These are phyloP conservation scores for Hypoxylon cercidicola DNA, from an alignment of 495 filamentous ascomycete species.

Conservation along the genomic window DNA sequence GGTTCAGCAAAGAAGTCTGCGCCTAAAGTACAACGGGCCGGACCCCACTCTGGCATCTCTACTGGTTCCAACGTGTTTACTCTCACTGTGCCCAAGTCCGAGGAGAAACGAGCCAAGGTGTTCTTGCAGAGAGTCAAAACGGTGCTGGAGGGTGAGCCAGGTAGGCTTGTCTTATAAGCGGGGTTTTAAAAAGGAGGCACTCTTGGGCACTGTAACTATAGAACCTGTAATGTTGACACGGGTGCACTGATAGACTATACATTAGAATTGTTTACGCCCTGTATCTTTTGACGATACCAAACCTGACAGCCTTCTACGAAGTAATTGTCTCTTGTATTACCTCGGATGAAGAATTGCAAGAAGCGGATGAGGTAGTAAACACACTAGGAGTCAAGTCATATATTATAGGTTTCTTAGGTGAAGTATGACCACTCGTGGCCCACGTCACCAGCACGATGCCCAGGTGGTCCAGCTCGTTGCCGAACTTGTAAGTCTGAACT, in stretches of 20 bases:
- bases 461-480: conserved; percentile 19
- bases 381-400: too few relatives aligned
- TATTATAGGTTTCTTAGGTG: too few relatives aligned
- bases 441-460: conserved; percentile 19
- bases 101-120: conserved; percentile 79
- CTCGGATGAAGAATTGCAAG: background rate
- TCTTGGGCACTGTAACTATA: conserved; percentile 41
- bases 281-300: too few relatives aligned
- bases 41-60: conserved; percentile 51
- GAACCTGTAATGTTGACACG: conserved; percentile 35
- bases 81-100: conserved; percentile 75
- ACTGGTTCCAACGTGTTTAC: conserved; percentile 81
- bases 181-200: conserved; percentile 4
- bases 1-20: conserved; percentile 52
- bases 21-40: conserved; percentile 43
- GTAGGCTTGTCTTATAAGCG: conserved; percentile 72
- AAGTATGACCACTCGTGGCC: too few relatives aligned
- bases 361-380: too few relatives aligned
- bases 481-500: conserved; percentile 1
- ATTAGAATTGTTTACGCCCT: conserved; percentile 18
- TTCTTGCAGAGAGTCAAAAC: conserved; percentile 88
- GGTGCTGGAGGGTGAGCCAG: conserved; percentile 84
- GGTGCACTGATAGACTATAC: conserved; percentile 37
- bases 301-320: too few relatives aligned
- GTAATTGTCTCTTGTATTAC: conserved; percentile 2